Conservation (phyloP, 805 yeast species). For the Starmerella gropengiesseri region DNA sequence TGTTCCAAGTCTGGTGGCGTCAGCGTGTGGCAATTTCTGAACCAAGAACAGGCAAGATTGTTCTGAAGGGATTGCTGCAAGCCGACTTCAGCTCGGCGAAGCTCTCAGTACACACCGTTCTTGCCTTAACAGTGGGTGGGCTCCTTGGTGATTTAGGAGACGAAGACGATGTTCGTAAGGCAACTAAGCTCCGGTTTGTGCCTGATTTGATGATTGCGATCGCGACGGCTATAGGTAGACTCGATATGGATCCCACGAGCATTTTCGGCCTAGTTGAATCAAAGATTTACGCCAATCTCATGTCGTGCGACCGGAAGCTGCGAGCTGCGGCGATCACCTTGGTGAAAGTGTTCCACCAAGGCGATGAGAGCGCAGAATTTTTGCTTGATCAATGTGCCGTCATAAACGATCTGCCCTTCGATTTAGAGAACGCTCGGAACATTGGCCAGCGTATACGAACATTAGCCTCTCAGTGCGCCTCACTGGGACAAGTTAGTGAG, state of each 20-base stretch:
- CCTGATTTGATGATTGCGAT: background rate
- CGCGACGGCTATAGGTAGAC: background rate
- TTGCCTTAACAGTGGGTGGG: background rate
- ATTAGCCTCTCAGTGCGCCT: conserved; percentile 37
- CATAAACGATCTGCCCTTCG: conserved; percentile 64
- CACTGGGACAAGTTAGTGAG: conserved; percentile 25
- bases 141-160: background rate
- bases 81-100: background rate
- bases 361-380: conserved; percentile 4
- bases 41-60: background rate
- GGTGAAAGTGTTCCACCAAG: background rate
- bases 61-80: background rate
- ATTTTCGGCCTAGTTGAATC: background rate
- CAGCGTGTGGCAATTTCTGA: background rate
- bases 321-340: conserved; percentile 18
- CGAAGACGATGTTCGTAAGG: background rate
- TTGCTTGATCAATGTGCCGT: conserved; percentile 40
- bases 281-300: background rate
- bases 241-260: background rate
- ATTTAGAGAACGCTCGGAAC: conserved; percentile 62
- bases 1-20: conserved; percentile 7
- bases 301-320: conserved; percentile 18
- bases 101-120: background rate
- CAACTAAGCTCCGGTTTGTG: background rate
- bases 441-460: conserved; percentile 56